phyloP scores from a whole-genome alignment of 805 yeast species.

The Pichia nanzhaoensis region DNA sequence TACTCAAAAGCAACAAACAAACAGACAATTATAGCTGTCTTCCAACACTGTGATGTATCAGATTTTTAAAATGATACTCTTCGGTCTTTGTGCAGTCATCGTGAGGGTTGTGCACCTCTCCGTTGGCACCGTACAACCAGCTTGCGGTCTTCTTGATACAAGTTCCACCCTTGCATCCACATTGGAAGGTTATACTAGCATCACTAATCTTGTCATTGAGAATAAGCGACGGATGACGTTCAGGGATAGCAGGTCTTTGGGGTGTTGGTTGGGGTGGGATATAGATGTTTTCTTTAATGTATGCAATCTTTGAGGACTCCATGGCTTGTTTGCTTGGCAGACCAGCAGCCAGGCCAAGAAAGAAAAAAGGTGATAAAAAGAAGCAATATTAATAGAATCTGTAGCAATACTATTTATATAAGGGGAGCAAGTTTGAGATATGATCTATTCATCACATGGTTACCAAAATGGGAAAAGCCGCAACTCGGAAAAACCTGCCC shows the following conservation, averaged over 20 bases:
- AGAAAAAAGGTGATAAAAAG: not conserved
- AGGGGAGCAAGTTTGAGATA: too few relatives aligned
- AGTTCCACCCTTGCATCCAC: slow-evolving; percentile 31
- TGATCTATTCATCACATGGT: too few relatives aligned
- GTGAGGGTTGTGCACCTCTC: slow-evolving; percentile 25
- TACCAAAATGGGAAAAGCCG: not conserved
- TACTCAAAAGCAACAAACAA: too few relatives aligned
- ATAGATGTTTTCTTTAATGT: slow-evolving; percentile 29
- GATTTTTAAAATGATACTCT: slow-evolving; percentile 24
- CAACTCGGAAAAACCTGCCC: too few relatives aligned
- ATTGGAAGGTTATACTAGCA: slow-evolving; percentile 21
- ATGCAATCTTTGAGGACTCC: slow-evolving; percentile 28
- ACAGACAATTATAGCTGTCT: slow-evolving; percentile 14
- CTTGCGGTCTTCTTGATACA: slow-evolving; percentile 30
- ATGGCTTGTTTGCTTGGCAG: slow-evolving; percentile 16
- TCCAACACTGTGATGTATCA: slow-evolving; percentile 21
- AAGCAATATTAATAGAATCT: too few relatives aligned
- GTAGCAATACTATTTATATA: too few relatives aligned
- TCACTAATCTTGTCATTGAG: slow-evolving; percentile 28
- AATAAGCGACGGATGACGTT: slow-evolving; percentile 31
- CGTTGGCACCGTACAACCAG: slow-evolving; percentile 33
- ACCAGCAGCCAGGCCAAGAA: not conserved
- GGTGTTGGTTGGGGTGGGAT: slow-evolving; percentile 23
- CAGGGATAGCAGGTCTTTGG: slow-evolving; percentile 26
- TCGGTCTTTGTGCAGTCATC: slow-evolving; percentile 26